A percentile compares a stretch with the other conserved stretches of the same genome.
Evolutionary conservation across 441 rosid species (phyloP).

Genomic region (Gossypium davidsonii): DNA sequence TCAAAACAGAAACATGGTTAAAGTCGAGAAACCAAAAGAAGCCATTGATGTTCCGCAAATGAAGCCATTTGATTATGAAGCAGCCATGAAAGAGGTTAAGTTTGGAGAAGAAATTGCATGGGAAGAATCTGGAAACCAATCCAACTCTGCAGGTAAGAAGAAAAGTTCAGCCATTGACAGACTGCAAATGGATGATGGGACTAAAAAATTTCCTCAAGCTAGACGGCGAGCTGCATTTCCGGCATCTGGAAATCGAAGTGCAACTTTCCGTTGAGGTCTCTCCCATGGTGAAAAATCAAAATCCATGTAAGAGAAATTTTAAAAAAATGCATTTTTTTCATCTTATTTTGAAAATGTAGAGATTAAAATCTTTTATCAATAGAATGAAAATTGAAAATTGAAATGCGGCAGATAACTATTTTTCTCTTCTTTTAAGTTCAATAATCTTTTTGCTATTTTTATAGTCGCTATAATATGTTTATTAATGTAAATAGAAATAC

Average conservation of each 20-base stretch:
- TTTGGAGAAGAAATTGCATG: slow-evolving; percentile 30
- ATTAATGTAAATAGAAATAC: no score
- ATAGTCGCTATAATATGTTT: no score
- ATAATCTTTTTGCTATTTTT: no score
- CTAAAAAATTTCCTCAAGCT: slow-evolving; percentile 47
- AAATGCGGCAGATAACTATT: no score
- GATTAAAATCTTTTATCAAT: not conserved
- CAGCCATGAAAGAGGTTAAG: slow-evolving; percentile 40
- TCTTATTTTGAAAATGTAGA: not conserved
- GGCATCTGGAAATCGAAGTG: slow-evolving; percentile 73
- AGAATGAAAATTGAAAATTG: not conserved
- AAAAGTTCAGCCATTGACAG: slow-evolving; percentile 25
- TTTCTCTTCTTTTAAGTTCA: no score
- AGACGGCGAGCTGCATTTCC: slow-evolving; percentile 80
- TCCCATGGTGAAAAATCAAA: not conserved
- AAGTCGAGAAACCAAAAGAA: slow-evolving; percentile 24
- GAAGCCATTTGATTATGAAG: slow-evolving; percentile 71
- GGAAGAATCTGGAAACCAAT: slow-evolving; percentile 16
- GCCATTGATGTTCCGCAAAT: slow-evolving; percentile 30
- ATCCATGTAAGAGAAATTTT: not conserved
- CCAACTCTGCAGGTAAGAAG: slow-evolving; percentile 26
- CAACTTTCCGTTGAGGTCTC: slow-evolving; percentile 45
- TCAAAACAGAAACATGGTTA: slow-evolving; percentile 29
- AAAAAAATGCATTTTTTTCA: not conserved
- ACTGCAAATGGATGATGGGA: slow-evolving; percentile 31